Evolutionary conservation across 257 asterid species (phyloP).

Genomic region (Anisodus acutangulus): DNA sequence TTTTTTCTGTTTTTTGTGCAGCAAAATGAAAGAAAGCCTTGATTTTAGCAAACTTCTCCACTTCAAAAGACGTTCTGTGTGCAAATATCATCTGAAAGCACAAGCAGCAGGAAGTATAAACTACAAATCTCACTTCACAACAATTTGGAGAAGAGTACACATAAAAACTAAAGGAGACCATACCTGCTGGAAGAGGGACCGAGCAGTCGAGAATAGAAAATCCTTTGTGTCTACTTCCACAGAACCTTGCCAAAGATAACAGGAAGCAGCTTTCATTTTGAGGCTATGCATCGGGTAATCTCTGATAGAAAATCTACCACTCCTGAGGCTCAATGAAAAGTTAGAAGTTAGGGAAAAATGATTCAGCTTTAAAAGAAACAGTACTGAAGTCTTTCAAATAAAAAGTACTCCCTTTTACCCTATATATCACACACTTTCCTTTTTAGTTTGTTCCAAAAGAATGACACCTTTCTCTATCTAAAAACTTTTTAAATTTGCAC

Average conservation of each 20-base stretch:
- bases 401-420: neutral
- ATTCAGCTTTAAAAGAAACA: constrained; percentile 1
- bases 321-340: constrained; percentile 46
- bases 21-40: constrained; percentile 48
- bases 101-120: constrained; percentile 25
- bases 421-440: neutral
- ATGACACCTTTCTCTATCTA: neutral
- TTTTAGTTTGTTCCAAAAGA: neutral
- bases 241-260: constrained; percentile 76
- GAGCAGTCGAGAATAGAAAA: constrained; percentile 65
- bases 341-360: constrained; percentile 9
- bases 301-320: constrained; percentile 49
- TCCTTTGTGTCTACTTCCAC: constrained; percentile 40
- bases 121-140: constrained; percentile 27
- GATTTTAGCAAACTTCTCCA: constrained; percentile 55
- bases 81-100: constrained; percentile 65
- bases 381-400: neutral
- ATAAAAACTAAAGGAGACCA: constrained; percentile 22
- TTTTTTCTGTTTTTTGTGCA: constrained; percentile 21
- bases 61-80: constrained; percentile 68
- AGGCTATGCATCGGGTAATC: constrained; percentile 63
- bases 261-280: constrained; percentile 72
- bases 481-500: neutral
- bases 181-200: constrained; percentile 84
- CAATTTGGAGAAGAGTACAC: constrained; percentile 25